phyloP scores from a whole-genome alignment of 495 filamentous ascomycete genomes.

The Trichoderma parareesei region DNA sequence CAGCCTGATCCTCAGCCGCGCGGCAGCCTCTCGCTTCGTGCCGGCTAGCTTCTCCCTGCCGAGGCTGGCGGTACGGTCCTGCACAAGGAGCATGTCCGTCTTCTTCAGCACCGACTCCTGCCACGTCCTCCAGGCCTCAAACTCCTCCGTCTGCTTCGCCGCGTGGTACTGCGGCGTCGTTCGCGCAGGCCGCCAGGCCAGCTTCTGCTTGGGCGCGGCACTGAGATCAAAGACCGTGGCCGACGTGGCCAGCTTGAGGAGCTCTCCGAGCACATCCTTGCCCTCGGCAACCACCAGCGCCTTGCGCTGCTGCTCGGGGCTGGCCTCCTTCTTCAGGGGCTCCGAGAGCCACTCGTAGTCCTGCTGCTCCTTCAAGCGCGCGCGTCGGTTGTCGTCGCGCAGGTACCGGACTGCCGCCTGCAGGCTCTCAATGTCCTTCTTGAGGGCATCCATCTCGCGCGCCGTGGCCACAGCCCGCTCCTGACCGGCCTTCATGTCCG shows the following conservation, averaged over 20 bases:
- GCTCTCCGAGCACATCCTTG: constrained; percentile 59
- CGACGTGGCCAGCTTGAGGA: constrained; percentile 57
- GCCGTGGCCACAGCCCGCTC: constrained; percentile 59
- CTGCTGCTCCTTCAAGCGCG: constrained; percentile 53
- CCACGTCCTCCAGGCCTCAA: constrained; percentile 35
- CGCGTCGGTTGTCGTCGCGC: constrained; percentile 65
- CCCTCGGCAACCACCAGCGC: constrained; percentile 58
- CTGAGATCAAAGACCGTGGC: constrained; percentile 51
- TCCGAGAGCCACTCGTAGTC: constrained; percentile 57
- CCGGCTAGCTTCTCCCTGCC: constrained; percentile 18
- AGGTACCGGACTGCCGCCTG: constrained; percentile 72
- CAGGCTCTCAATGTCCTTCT: constrained; percentile 58
- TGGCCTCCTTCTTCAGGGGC: constrained; percentile 47
- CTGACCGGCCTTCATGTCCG: constrained; percentile 44
- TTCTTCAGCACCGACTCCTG: constrained; percentile 28
- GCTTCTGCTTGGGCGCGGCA: constrained; percentile 40
- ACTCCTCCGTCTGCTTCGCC: constrained; percentile 35
- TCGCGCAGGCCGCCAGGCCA: constrained; percentile 38
- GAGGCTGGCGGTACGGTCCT: constrained; percentile 16
- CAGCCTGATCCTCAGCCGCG: constrained; percentile 38
- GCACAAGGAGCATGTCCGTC: constrained; percentile 26
- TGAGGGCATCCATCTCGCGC: constrained; percentile 66
- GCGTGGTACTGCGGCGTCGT: constrained; percentile 37
- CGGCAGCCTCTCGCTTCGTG: constrained; percentile 31
- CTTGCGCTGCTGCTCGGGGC: constrained; percentile 46